These are phyloP conservation scores for Helotiales sp. DNA, from an alignment of 2,329 filamentous ascomycete species.

Conservation along the genomic window DNA sequence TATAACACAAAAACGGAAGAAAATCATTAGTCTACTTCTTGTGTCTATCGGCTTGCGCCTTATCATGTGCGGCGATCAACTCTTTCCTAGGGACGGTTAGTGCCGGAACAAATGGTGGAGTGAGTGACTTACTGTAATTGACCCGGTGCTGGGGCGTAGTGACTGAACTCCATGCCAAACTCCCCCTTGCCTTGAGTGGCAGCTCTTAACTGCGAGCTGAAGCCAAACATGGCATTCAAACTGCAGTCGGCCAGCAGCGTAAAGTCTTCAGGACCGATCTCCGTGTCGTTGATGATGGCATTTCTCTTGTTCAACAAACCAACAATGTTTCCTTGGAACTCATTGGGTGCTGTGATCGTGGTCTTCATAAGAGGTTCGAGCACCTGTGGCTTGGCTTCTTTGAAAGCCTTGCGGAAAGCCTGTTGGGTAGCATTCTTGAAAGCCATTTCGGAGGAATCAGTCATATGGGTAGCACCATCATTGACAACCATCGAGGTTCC, in stretches of 20 bases:
- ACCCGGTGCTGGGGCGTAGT: conserved; percentile 85
- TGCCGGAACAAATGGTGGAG: neutral
- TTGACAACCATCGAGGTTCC: conserved; percentile 91
- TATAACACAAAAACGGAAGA: conserved; percentile 15
- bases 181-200: conserved; percentile 98
- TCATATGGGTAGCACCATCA: conserved; percentile 96
- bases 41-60: conserved; percentile 63
- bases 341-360: conserved; percentile 90
- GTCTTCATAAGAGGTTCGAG: conserved; percentile 99
- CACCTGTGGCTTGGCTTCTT: conserved; percentile 77
- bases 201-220: conserved; percentile 87
- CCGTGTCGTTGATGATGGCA: conserved; percentile 92
- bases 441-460: conserved; percentile 94
- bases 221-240: conserved; percentile 97
- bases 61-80: conserved; percentile 69
- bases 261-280: conserved; percentile 93
- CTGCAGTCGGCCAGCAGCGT: conserved; percentile 90
- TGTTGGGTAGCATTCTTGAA: conserved; percentile 95
- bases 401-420: conserved; percentile 94
- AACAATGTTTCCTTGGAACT: conserved; percentile 97
- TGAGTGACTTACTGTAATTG: conserved; percentile 79
- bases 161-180: conserved; percentile 98
- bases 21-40: conserved; percentile 38
- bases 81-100: conserved; percentile 55
- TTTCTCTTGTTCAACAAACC: conserved; percentile 96